Percentiles rank a stretch among this genome's conserved stretches.
phyloP scores from a whole-genome alignment of 2,329 filamentous ascomycete species.

The Cladosporium sp. region DNA sequence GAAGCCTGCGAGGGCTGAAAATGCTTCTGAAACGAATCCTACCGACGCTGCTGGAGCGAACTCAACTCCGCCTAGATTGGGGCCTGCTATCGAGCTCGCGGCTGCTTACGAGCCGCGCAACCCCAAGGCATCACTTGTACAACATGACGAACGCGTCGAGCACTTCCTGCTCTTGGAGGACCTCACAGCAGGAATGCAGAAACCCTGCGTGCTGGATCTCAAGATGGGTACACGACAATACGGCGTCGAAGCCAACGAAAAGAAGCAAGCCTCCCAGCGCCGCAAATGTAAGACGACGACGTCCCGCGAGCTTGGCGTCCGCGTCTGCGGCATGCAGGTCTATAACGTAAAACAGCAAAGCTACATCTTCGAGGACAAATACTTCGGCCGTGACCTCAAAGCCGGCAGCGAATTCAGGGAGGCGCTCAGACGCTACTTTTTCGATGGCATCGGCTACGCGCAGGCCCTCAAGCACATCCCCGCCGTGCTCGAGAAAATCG shows the following conservation, averaged over 20 bases:
- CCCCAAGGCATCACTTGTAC: constrained; percentile 48
- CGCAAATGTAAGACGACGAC: constrained; percentile 92
- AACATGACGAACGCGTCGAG: constrained; percentile 67
- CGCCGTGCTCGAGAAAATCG: constrained; percentile 78
- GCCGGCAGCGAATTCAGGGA: constrained; percentile 86
- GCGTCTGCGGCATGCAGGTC: constrained; percentile 92
- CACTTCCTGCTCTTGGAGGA: constrained; percentile 94
- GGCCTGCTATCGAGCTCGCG: constrained; percentile 33
- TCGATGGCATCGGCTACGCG: constrained; percentile 78
- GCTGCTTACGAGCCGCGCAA: constrained; percentile 37
- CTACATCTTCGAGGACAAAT: constrained; percentile 98
- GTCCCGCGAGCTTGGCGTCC: constrained; percentile 84
- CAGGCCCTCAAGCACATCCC: constrained; percentile 87
- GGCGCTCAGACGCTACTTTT: constrained; percentile 84
- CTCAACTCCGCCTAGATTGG: constrained; percentile 22
- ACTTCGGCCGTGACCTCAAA: constrained; percentile 86
- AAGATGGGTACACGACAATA: constrained; percentile 99
- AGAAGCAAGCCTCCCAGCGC: constrained; percentile 90
- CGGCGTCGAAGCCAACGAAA: constrained; percentile 84
- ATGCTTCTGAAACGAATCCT: background rate
- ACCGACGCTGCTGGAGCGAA: background rate
- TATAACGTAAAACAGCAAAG: constrained; percentile 83
- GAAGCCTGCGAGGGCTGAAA: background rate
- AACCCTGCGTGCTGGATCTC: constrained; percentile 92
- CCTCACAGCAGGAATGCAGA: constrained; percentile 92